Conservation (phyloP, 1,139 yeast species). For the Scheffersomyces quercinus region DNA sequence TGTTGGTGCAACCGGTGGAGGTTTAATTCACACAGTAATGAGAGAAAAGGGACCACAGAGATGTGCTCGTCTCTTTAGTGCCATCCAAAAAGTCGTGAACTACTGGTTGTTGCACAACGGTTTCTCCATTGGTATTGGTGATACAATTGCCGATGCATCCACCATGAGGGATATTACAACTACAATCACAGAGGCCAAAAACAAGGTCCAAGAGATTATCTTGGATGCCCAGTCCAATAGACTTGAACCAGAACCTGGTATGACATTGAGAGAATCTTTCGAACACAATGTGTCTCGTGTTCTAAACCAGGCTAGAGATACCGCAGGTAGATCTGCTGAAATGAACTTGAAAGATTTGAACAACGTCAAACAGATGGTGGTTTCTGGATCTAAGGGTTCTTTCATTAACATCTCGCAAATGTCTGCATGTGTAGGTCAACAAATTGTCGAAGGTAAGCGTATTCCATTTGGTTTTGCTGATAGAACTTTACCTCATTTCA, state of each 20-base stretch:
- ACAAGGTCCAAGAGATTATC: constrained; percentile 90
- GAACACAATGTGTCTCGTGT: constrained; percentile 96
- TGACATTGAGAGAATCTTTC: constrained; percentile 97
- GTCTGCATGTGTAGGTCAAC: constrained; percentile 99
- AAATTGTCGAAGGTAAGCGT: constrained; percentile 99
- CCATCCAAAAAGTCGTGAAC: constrained; percentile 92
- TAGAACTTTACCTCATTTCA: constrained; percentile 95
- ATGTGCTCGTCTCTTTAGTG: constrained; percentile 89
- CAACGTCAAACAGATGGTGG: constrained; percentile 98
- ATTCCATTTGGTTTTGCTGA: constrained; percentile 97
- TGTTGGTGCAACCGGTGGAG: constrained; percentile 98
- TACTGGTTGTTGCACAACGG: constrained; percentile 97
- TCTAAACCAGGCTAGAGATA: constrained; percentile 97
- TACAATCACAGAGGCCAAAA: constrained; percentile 90
- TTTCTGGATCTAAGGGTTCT: constrained; percentile 99
- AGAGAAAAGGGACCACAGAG: constrained; percentile 93
- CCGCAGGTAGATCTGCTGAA: constrained; percentile 98
- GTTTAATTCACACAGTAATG: constrained; percentile 94
- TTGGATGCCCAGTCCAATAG: constrained; percentile 86
- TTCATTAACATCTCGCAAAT: constrained; percentile 98
- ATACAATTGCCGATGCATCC: constrained; percentile 96
- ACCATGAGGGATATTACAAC: constrained; percentile 93
- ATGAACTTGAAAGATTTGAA: constrained; percentile 90
- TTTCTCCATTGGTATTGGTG: constrained; percentile 99
- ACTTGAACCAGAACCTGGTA: constrained; percentile 96